These are phyloP conservation scores for Echinochloa phyllopogon DNA, from an alignment of 176 grass and related monocot genomes.

Conservation along the genomic window DNA sequence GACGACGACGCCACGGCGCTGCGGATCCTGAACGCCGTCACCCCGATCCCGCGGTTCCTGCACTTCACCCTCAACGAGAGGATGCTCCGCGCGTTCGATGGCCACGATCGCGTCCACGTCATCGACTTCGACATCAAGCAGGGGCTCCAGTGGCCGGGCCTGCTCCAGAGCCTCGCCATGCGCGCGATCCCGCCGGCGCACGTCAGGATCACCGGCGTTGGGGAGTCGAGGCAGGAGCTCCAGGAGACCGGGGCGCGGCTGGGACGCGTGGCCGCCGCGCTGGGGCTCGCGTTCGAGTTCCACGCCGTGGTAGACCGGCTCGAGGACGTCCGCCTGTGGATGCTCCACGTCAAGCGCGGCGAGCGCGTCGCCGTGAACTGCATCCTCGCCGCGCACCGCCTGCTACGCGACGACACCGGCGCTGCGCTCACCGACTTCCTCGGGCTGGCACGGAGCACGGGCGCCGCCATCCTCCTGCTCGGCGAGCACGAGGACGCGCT, in stretches of 20 bases:
- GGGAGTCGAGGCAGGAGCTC: conserved; percentile 83
- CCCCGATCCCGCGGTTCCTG: conserved; percentile 80
- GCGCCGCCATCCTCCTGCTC: conserved; percentile 67
- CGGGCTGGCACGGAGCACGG: conserved; percentile 65
- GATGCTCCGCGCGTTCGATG: conserved; percentile 75
- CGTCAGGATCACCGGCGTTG: conserved; percentile 89
- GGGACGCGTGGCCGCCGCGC: conserved; percentile 55
- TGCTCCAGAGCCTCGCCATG: conserved; percentile 82
- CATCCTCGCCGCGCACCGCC: conserved; percentile 70
- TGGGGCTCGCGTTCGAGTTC: conserved; percentile 83
- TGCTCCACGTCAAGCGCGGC: conserved; percentile 97
- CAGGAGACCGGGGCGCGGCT: conserved; percentile 70
- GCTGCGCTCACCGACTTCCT: conserved; percentile 68
- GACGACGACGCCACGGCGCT: conserved; percentile 73
- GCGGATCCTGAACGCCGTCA: conserved; percentile 71
- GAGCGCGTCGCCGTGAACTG: conserved; percentile 91
- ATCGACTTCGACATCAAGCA: conserved; percentile 99
- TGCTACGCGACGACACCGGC: conserved; percentile 66
- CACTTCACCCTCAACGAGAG: conserved; percentile 93
- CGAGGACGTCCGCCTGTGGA: conserved; percentile 97
- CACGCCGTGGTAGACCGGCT: conserved; percentile 86
- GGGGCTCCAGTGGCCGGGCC: conserved; percentile 89
- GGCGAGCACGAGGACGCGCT: conserved; percentile 77
- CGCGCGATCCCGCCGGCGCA: conserved; percentile 59
- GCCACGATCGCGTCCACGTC: conserved; percentile 92